These are phyloP conservation scores for Nannochloropsis salina DNA, from an alignment of 108 stramenopile genomes.

Conservation along the genomic window DNA sequence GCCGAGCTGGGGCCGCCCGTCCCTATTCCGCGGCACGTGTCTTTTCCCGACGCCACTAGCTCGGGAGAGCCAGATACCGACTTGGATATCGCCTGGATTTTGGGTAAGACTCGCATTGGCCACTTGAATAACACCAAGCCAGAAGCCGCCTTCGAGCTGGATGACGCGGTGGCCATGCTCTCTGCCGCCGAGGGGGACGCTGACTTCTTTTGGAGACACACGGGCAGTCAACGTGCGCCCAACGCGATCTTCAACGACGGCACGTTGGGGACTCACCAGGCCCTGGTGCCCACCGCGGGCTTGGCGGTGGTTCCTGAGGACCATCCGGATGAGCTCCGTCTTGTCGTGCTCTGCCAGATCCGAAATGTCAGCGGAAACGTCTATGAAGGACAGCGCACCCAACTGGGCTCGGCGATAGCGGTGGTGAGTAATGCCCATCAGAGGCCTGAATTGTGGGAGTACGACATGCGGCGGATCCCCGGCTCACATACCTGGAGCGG, in stretches of 20 bases:
- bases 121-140: conserved; percentile 6
- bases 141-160: neutral
- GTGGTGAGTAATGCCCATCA: neutral
- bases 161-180: neutral
- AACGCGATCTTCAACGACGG: neutral
- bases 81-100: neutral
- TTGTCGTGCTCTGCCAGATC: neutral
- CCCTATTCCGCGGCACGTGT: neutral
- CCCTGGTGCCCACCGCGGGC: neutral
- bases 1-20: neutral
- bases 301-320: neutral
- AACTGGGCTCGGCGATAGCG: conserved; percentile 6
- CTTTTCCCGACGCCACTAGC: neutral
- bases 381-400: neutral
- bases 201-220: neutral
- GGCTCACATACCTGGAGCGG: neutral
- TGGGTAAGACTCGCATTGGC: conserved; percentile 3
- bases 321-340: neutral
- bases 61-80: neutral
- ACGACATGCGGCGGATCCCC: neutral
- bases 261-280: neutral
- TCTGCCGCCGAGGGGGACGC: neutral
- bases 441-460: neutral
- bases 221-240: neutral
- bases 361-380: neutral